Conservation (phyloP, 306 rosid species). For the Vachellia collinsii region DNA sequence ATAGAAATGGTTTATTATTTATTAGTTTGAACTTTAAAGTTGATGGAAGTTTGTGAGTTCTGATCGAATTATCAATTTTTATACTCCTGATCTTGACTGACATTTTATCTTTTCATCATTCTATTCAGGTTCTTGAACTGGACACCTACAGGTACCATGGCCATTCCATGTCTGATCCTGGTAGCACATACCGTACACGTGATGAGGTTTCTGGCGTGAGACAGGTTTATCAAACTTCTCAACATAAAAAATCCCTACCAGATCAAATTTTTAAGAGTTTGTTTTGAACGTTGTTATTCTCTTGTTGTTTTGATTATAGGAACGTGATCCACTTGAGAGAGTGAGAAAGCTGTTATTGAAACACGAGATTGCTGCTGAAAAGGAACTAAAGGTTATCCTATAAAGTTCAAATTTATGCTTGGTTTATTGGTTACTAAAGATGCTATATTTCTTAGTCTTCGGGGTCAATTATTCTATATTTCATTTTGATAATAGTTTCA, state of each 20-base stretch:
- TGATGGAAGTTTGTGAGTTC: neutral
- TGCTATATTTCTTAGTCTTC: slow-evolving; percentile 2
- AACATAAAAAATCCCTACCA: neutral
- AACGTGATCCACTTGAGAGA: slow-evolving; percentile 96
- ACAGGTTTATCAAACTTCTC: slow-evolving; percentile 60
- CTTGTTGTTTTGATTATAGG: slow-evolving; percentile 55
- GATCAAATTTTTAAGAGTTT: slow-evolving; percentile 6
- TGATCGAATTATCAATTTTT: slow-evolving; percentile 26
- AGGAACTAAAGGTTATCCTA: slow-evolving; percentile 78
- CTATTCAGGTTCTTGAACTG: slow-evolving; percentile 91
- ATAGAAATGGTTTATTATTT: neutral
- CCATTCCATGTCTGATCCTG: slow-evolving; percentile 99
- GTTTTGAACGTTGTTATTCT: slow-evolving; percentile 8
- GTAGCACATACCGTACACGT: slow-evolving; percentile 97
- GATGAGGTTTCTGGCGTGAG: slow-evolving; percentile 95
- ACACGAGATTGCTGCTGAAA: slow-evolving; percentile 78
- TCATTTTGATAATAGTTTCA: neutral
- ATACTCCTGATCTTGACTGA: slow-evolving; percentile 18
- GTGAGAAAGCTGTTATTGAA: slow-evolving; percentile 74
- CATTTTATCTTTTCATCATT: slow-evolving; percentile 32
- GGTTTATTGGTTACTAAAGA: slow-evolving; percentile 2
- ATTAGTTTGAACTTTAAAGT: slow-evolving; percentile 19
- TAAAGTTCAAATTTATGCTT: slow-evolving; percentile 18
- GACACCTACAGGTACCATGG: slow-evolving; percentile 98
- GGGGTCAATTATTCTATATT: neutral